These are phyloP conservation scores for Fusarium lyarnte DNA, from an alignment of 2,329 filamentous ascomycete genomes.

Conservation along the genomic window DNA sequence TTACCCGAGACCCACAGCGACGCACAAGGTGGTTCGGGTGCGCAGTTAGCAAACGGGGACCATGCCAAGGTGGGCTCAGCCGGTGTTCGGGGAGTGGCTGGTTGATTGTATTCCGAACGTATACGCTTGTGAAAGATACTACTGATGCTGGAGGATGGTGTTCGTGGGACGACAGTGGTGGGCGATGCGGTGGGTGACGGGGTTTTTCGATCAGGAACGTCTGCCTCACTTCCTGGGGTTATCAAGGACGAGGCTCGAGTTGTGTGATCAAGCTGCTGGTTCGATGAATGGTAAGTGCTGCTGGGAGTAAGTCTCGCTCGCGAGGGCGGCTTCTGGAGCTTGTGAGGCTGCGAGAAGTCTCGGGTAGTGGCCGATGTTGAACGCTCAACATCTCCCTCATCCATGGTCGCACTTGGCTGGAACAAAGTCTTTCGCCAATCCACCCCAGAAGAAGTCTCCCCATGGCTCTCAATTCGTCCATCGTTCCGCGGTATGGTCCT, in stretches of 20 bases:
- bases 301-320: neutral
- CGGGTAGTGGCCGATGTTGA: conserved; percentile 3
- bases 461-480: neutral
- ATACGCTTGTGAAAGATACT: conserved; percentile 42
- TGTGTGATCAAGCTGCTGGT: conserved; percentile 16
- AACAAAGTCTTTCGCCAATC: neutral
- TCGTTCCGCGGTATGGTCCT: neutral
- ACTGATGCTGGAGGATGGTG: conserved; percentile 39
- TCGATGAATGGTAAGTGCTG: conserved; percentile 12
- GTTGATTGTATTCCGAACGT: conserved; percentile 29
- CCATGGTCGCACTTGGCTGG: neutral
- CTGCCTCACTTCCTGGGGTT: neutral
- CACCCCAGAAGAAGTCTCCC: neutral
- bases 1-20: conserved; percentile 37
- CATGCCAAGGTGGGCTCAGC: conserved; percentile 36
- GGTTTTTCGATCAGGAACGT: neutral
- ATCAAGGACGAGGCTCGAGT: conserved; percentile 5
- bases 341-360: conserved; percentile 16
- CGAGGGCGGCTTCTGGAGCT: conserved; percentile 1
- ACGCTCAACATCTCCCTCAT: neutral
- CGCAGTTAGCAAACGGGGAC: conserved; percentile 40
- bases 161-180: conserved; percentile 9
- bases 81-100: conserved; percentile 32
- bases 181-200: conserved; percentile 15
- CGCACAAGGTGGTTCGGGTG: conserved; percentile 31